Conservation (phyloP, 441 rosid genomes). For the Melastoma candidum region DNA sequence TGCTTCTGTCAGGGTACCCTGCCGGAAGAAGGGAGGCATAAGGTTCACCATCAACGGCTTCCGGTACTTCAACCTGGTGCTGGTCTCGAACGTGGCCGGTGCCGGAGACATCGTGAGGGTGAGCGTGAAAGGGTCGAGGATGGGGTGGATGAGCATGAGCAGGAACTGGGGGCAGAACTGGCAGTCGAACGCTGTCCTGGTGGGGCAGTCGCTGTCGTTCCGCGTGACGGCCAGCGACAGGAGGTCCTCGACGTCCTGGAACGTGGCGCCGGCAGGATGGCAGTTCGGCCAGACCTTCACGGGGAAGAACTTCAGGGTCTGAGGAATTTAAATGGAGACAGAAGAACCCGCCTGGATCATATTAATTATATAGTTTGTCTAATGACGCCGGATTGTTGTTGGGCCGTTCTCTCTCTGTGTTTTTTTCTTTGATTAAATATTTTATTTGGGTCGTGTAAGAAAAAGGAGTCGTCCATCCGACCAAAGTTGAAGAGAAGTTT, state of each 20-base stretch:
- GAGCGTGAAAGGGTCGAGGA: too few species aligned
- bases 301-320: slow-evolving; percentile 12
- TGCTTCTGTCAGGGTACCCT: slow-evolving; percentile 38
- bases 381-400: too few species aligned
- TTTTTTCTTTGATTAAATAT: too few species aligned
- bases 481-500: too few species aligned
- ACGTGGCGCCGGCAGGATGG: slow-evolving; percentile 9
- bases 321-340: neutral
- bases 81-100: slow-evolving; percentile 33
- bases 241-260: slow-evolving; percentile 10
- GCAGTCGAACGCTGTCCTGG: slow-evolving; percentile 2
- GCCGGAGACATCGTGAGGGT: neutral
- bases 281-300: slow-evolving; percentile 13
- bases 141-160: too few species aligned
- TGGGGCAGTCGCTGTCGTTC: slow-evolving; percentile 10
- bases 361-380: neutral
- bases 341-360: slow-evolving; percentile 13
- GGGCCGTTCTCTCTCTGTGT: too few species aligned
- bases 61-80: slow-evolving; percentile 65
- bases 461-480: too few species aligned
- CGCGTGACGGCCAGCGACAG: slow-evolving; percentile 6
- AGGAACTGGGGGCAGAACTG: too few species aligned
- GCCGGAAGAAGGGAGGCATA: slow-evolving; percentile 60
- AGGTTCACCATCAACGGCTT: slow-evolving; percentile 65
- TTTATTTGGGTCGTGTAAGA: too few species aligned